phyloP scores from a whole-genome alignment of 108 stramenopile species.

The Licmophora abbreviata region DNA sequence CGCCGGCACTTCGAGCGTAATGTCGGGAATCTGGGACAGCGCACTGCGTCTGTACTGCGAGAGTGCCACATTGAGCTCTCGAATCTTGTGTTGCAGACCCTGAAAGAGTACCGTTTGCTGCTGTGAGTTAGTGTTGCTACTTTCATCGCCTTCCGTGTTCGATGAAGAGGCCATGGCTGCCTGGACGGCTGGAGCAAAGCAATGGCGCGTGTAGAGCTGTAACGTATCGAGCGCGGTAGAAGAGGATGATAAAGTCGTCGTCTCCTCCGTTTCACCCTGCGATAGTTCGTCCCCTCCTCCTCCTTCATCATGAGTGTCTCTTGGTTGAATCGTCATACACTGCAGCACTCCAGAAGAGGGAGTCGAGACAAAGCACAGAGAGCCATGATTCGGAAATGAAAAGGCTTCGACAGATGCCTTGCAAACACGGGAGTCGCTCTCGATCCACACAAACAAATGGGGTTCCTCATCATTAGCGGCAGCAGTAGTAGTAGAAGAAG shows the following conservation, averaged over 20 bases:
- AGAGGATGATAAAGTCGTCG: background rate
- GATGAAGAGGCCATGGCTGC: slow-evolving; percentile 15
- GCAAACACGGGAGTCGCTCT: background rate
- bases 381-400: background rate
- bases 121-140: slow-evolving; percentile 10
- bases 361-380: too few species aligned
- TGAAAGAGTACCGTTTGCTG: slow-evolving; percentile 36
- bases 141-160: background rate
- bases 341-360: too few species aligned
- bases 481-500: too few species aligned
- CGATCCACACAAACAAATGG: background rate
- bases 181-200: slow-evolving; percentile 68
- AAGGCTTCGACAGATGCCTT: background rate
- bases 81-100: slow-evolving; percentile 55
- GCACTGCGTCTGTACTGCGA: slow-evolving; percentile 52
- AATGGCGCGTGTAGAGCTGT: slow-evolving; percentile 68
- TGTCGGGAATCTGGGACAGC: slow-evolving; percentile 44
- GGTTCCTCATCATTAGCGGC: too few species aligned
- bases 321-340: slow-evolving; percentile 33
- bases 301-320: slow-evolving; percentile 15
- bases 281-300: too few species aligned
- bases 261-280: slow-evolving; percentile 1
- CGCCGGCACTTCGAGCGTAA: slow-evolving; percentile 38
- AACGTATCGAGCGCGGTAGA: slow-evolving; percentile 36
- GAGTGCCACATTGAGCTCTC: slow-evolving; percentile 72